phyloP scores from a whole-genome alignment of 345 rosid genomes.

The Aquilaria sinensis region DNA sequence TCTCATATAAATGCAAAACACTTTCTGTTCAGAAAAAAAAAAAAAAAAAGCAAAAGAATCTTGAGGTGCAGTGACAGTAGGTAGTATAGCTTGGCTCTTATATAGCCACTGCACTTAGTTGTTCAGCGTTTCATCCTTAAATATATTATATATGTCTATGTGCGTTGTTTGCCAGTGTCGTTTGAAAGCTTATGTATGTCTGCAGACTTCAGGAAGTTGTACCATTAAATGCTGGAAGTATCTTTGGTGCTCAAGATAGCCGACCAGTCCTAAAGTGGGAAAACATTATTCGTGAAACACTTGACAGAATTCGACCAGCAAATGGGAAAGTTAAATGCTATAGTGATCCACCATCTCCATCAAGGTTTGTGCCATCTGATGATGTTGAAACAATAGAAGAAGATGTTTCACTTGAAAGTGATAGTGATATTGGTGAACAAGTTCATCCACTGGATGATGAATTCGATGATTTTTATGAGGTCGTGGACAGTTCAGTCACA shows the following conservation, averaged over 20 bases:
- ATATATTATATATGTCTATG: no score
- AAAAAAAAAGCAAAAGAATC: no score
- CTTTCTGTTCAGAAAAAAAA: no score
- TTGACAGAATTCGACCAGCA: constrained; percentile 50
- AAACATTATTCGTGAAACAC: constrained; percentile 67
- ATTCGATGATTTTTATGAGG: constrained; percentile 9
- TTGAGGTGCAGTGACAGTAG: no score
- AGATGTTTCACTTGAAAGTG: constrained; percentile 57
- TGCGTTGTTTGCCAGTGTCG: no score
- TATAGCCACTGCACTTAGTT: no score
- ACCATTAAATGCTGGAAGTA: constrained; percentile 89
- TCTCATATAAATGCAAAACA: no score
- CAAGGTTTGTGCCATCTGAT: constrained; percentile 61
- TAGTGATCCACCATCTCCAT: constrained; percentile 96
- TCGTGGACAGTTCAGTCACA: constrained; percentile 22
- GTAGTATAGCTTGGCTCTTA: no score
- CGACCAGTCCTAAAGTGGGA: constrained; percentile 87
- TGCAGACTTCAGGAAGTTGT: constrained; percentile 89
- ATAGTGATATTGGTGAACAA: constrained; percentile 67
- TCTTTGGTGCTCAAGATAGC: constrained; percentile 88
- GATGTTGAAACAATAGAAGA: constrained; percentile 56
- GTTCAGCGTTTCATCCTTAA: no score
- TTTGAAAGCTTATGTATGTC: not conserved
- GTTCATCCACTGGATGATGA: constrained; percentile 68
- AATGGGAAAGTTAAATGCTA: constrained; percentile 48